Conservation (phyloP, 345 rosid species). For the Eucalyptus albens region DNA sequence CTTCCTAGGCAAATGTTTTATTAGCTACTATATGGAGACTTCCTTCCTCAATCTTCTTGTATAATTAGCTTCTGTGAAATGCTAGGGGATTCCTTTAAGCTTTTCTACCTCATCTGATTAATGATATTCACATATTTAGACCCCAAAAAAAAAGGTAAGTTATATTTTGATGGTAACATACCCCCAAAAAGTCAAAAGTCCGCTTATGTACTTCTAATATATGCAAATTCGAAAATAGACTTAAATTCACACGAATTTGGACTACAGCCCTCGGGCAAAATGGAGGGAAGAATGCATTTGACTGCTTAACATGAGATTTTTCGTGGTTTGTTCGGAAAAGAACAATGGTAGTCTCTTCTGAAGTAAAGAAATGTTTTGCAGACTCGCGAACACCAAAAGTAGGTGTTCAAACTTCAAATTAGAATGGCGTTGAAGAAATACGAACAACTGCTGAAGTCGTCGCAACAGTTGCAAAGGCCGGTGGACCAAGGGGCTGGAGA, state of each 20-base stretch:
- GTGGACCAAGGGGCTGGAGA: constrained; percentile 23
- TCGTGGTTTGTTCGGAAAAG: neutral
- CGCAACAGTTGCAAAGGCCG: constrained; percentile 33
- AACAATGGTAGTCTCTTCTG: neutral
- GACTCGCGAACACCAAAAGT: neutral
- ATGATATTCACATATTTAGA: too few relatives aligned
- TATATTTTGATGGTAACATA: neutral
- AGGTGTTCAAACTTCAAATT: neutral
- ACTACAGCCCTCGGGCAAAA: neutral
- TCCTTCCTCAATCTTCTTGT: too few relatives aligned
- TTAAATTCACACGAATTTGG: neutral
- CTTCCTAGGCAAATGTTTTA: too few relatives aligned
- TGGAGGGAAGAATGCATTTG: neutral
- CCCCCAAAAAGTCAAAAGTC: neutral
- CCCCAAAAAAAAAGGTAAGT: neutral
- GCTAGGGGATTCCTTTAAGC: too few relatives aligned
- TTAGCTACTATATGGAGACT: too few relatives aligned
- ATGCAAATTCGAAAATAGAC: neutral
- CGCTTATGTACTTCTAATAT: neutral
- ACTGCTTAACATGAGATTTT: neutral
- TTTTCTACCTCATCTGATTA: too few relatives aligned
- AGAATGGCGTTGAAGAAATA: neutral
- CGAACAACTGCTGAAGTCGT: constrained; percentile 26
- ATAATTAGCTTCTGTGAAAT: too few relatives aligned
- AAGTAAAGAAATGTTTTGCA: neutral